These are phyloP conservation scores for Alternaria dauci DNA, from an alignment of 2,329 filamentous ascomycete genomes.

Conservation along the genomic window DNA sequence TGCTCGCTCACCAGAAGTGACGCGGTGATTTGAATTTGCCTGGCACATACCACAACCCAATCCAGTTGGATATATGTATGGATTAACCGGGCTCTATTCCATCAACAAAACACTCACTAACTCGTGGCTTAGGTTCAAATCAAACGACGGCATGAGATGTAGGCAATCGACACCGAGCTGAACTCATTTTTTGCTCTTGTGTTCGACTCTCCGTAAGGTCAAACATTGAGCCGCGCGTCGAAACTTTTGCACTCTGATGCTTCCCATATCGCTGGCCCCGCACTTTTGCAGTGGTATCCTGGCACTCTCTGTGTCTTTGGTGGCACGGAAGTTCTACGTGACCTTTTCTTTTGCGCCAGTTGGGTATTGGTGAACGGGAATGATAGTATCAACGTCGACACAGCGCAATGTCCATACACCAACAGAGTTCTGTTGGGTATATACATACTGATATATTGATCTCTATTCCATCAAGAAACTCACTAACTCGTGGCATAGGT, in stretches of 20 bases:
- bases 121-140: background rate
- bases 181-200: slow-evolving; percentile 6
- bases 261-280: too few species aligned
- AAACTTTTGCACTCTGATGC: background rate
- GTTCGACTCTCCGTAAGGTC: background rate
- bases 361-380: background rate
- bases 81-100: background rate
- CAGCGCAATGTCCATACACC: background rate
- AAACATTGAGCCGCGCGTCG: background rate
- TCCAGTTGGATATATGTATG: background rate
- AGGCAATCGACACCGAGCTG: slow-evolving; percentile 2
- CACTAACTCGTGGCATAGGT: background rate
- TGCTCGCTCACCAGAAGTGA: background rate
- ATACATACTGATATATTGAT: background rate
- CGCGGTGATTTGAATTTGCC: background rate
- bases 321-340: background rate
- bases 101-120: background rate
- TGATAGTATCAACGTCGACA: background rate
- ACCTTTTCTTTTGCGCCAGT: background rate
- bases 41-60: background rate
- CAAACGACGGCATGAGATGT: background rate
- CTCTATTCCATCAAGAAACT: background rate
- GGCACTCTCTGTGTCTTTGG: too few species aligned
- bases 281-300: background rate
- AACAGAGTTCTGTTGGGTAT: background rate